Evolutionary conservation across 441 rosid genomes (phyloP).

Genomic region (Syzygium malaccense): DNA sequence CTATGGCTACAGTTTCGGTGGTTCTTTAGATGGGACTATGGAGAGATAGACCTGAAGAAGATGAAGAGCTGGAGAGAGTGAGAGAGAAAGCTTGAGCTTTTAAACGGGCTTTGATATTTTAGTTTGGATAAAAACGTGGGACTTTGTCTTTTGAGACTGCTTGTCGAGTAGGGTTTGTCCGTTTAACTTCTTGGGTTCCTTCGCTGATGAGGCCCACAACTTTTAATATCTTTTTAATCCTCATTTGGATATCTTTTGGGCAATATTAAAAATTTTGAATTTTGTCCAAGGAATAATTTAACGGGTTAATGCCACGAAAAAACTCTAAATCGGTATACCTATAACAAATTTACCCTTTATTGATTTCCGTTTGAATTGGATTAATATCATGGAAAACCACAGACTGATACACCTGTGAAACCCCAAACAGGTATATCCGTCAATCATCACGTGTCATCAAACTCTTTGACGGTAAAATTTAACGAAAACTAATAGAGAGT

Average conservation of each 20-base stretch:
- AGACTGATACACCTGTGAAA: fast-evolving
- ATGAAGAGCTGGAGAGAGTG: neutral
- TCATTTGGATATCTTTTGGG: neutral
- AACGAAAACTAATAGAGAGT: fast-evolving
- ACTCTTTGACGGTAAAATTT: too few relatives aligned
- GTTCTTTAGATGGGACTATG: neutral
- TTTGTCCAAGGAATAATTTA: too few relatives aligned
- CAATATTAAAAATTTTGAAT: neutral
- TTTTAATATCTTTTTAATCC: neutral
- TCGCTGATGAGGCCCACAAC: neutral
- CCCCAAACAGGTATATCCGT: too few relatives aligned
- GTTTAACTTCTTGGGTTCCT: neutral
- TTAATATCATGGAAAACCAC: too few relatives aligned
- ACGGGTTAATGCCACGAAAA: fast-evolving
- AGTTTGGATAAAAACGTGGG: neutral
- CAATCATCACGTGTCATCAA: too few relatives aligned
- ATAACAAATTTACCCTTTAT: too few relatives aligned
- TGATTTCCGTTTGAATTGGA: fast-evolving
- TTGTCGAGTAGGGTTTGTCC: neutral
- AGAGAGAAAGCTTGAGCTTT: neutral
- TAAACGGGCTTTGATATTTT: neutral
- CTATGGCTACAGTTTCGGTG: neutral
- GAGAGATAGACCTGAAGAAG: neutral
- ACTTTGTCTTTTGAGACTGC: neutral
- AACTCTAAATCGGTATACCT: fast-evolving